phyloP scores from a whole-genome alignment of 345 rosid genomes.

The Eucalyptus sp. region DNA sequence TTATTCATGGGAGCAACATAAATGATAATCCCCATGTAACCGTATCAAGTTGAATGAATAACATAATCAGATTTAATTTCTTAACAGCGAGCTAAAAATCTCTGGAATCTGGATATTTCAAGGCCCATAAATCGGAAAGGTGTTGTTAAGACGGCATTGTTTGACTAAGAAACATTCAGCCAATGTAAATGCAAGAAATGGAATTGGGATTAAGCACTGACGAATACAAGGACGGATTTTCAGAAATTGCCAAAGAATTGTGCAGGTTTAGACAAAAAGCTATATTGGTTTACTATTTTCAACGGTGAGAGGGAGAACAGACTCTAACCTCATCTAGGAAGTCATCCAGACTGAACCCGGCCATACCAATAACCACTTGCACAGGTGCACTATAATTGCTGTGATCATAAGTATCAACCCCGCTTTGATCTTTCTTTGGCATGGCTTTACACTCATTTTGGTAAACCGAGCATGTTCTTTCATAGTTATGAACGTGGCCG shows the following conservation, averaged over 20 bases:
- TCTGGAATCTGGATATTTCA: neutral
- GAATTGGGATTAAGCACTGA: neutral
- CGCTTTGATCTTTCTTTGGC: slow-evolving; percentile 32
- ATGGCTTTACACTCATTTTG: slow-evolving; percentile 22
- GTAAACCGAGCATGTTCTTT: slow-evolving; percentile 49
- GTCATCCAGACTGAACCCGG: slow-evolving; percentile 38
- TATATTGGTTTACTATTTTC: neutral
- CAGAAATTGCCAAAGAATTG: neutral
- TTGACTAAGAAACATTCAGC: neutral
- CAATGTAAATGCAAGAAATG: neutral
- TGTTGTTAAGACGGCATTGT: neutral
- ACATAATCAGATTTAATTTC: neutral
- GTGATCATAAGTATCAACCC: slow-evolving; percentile 41
- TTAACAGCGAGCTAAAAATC: neutral
- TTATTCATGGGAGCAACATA: neutral
- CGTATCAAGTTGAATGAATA: neutral
- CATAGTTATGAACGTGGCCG: slow-evolving; percentile 70
- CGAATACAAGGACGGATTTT: neutral
- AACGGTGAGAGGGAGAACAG: neutral
- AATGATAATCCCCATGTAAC: neutral
- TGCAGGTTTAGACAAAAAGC: neutral
- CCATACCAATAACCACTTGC: slow-evolving; percentile 59
- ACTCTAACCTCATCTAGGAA: slow-evolving; percentile 20
- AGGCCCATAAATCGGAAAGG: neutral
- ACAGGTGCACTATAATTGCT: slow-evolving; percentile 48